phyloP scores from a whole-genome alignment of 148 eudicot species.

The Mesembryanthemum crystallinum region DNA sequence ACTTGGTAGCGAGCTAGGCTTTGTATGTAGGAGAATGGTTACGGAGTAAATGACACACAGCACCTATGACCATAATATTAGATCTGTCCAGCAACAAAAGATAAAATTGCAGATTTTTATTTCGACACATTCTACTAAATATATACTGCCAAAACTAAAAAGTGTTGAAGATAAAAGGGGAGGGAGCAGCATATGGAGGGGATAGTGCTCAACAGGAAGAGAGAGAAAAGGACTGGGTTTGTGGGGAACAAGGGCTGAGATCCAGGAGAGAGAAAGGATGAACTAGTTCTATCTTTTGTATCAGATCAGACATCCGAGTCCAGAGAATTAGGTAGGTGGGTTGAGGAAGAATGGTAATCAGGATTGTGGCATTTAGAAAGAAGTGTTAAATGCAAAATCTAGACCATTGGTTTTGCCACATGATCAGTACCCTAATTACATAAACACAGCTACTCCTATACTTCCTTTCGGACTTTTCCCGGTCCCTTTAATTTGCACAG shows the following conservation, averaged over 20 bases:
- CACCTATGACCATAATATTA: too few relatives aligned
- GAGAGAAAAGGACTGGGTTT: neutral
- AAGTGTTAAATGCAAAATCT: too few relatives aligned
- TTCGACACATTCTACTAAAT: neutral
- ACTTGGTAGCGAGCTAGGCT: neutral
- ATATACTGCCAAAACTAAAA: neutral
- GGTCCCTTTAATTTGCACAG: neutral
- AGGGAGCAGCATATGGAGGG: neutral
- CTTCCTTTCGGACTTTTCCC: too few relatives aligned
- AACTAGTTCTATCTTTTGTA: neutral
- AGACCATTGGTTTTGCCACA: too few relatives aligned
- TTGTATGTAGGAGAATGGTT: neutral
- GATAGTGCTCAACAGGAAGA: neutral
- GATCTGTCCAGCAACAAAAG: neutral
- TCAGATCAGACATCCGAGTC: neutral
- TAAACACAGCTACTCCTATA: too few relatives aligned
- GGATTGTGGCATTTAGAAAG: neutral
- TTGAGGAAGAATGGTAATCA: neutral
- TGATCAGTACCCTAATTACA: too few relatives aligned
- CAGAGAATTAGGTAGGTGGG: neutral
- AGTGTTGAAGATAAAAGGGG: neutral
- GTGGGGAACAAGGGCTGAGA: neutral
- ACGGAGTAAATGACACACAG: neutral
- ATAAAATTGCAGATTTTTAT: neutral
- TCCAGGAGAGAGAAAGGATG: neutral